phyloP scores from a whole-genome alignment of 805 yeast species.

The Barnettozyma sp. region DNA sequence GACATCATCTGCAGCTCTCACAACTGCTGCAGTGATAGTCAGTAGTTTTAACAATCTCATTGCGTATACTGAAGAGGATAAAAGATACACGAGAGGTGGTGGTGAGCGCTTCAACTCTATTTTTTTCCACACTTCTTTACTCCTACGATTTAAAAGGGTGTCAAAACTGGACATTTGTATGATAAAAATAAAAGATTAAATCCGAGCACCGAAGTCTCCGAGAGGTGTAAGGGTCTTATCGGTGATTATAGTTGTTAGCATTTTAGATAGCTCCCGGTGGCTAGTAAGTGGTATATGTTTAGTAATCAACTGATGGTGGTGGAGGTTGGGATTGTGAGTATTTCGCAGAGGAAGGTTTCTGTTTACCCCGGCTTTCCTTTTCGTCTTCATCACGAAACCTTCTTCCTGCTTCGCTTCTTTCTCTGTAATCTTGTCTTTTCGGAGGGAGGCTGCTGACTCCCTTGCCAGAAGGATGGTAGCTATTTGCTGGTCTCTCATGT shows the following conservation, averaged over 20 bases:
- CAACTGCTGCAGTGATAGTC: conserved; percentile 1
- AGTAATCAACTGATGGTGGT: too few relatives aligned
- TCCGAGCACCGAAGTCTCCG: conserved; percentile 6
- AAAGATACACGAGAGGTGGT: too few relatives aligned
- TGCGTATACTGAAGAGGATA: background rate
- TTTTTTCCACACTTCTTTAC: background rate
- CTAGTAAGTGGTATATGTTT: background rate
- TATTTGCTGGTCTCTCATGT: background rate
- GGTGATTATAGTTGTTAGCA: background rate
- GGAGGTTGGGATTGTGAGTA: too few relatives aligned
- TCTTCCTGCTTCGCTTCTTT: too few relatives aligned
- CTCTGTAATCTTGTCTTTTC: conserved; percentile 4
- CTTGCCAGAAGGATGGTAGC: background rate
- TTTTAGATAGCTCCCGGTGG: background rate
- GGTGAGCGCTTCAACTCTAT: too few relatives aligned
- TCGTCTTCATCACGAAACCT: too few relatives aligned
- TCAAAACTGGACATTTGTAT: too few relatives aligned
- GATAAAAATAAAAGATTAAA: background rate
- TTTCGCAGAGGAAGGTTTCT: too few relatives aligned
- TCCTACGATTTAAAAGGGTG: conserved; percentile 2
- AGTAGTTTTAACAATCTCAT: conserved; percentile 3
- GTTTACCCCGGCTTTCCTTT: too few relatives aligned
- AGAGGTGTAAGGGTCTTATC: conserved; percentile 1
- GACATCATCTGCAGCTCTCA: conserved; percentile 2
- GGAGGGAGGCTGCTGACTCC: too few relatives aligned